Conservation (phyloP, 2,329 filamentous ascomycete species). For the Aspergillus sojae region DNA sequence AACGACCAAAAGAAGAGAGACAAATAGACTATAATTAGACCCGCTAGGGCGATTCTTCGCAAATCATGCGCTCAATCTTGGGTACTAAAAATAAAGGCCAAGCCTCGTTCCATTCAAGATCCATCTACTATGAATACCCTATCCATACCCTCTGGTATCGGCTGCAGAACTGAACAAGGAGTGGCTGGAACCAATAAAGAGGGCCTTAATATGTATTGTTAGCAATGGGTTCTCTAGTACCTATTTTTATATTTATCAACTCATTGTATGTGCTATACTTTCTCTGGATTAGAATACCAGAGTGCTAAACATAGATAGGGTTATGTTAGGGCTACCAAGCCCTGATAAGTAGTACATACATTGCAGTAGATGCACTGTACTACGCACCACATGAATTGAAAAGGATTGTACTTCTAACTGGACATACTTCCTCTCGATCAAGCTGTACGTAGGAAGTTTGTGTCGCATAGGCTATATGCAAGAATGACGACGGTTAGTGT, state of each 20-base stretch:
- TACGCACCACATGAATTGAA: neutral
- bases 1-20: too few species aligned
- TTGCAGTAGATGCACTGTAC: neutral
- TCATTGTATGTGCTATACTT: neutral
- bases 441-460: too few species aligned
- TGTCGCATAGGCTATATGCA: too few species aligned
- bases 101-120: neutral
- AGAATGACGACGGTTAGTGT: too few species aligned
- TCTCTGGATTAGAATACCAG: too few species aligned
- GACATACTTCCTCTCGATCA: neutral
- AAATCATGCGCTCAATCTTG: neutral
- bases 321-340: neutral
- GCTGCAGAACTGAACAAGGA: neutral
- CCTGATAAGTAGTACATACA: neutral
- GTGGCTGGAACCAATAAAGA: neutral
- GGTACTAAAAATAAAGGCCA: slow-evolving; percentile 1
- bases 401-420: neutral
- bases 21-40: slow-evolving; percentile 1
- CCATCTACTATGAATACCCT: neutral
- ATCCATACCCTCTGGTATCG: neutral
- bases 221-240: neutral
- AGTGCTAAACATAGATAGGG: neutral
- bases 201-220: neutral
- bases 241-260: neutral
- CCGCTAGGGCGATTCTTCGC: neutral